Conservation (phyloP, 2,329 filamentous ascomycete species). For the Nothomitra cinnamomea region DNA sequence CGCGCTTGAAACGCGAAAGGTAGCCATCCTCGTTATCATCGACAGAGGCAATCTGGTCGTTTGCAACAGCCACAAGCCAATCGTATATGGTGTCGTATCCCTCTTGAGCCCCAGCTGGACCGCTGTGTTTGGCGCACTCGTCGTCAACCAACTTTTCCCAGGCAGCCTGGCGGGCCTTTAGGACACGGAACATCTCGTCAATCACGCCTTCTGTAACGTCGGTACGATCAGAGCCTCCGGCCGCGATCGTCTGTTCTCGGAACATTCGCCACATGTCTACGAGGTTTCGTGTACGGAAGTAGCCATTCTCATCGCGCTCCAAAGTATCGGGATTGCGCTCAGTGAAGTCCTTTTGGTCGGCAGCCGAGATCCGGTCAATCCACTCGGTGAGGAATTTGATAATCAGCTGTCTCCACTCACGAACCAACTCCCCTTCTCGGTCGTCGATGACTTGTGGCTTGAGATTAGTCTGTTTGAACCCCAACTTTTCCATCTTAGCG, state of each 20-base stretch:
- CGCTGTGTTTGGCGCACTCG: constrained; percentile 56
- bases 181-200: constrained; percentile 82
- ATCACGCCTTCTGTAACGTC: constrained; percentile 92
- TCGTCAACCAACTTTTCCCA: constrained; percentile 84
- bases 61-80: constrained; percentile 92
- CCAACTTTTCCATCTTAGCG: constrained; percentile 82
- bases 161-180: constrained; percentile 64
- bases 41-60: constrained; percentile 96
- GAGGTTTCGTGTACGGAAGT: constrained; percentile 80
- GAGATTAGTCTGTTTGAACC: constrained; percentile 60
- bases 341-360: constrained; percentile 67
- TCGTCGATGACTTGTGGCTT: constrained; percentile 78
- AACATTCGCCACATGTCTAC: constrained; percentile 97
- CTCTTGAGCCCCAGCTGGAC: constrained; percentile 49
- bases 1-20: constrained; percentile 68
- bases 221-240: constrained; percentile 64
- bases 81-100: constrained; percentile 60
- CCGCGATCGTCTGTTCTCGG: constrained; percentile 75
- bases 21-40: constrained; percentile 84
- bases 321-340: constrained; percentile 65
- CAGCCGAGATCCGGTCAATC: constrained; percentile 81
- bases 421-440: constrained; percentile 74
- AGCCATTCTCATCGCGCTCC: constrained; percentile 75
- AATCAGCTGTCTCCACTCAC: constrained; percentile 88
- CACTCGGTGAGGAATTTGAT: constrained; percentile 92